These are phyloP conservation scores for Salisapilia sapeloensis DNA, from an alignment of 352 stramenopile species.

Conservation along the genomic window DNA sequence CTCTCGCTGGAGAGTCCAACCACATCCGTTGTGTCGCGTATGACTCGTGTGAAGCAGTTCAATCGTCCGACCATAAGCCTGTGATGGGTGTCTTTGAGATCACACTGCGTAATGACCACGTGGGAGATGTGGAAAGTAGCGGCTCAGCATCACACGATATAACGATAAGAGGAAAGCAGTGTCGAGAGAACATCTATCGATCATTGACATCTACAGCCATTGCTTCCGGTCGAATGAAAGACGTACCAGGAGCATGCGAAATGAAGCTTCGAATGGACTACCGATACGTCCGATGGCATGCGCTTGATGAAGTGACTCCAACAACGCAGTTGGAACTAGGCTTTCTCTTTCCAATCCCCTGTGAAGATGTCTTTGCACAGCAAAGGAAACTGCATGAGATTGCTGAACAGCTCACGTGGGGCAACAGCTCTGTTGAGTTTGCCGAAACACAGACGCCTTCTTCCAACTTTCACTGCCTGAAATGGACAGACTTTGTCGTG, in stretches of 20 bases:
- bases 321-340: constrained; percentile 39
- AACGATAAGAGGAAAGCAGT: constrained; percentile 24
- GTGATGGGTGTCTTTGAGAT: constrained; percentile 52
- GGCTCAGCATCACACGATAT: constrained; percentile 19
- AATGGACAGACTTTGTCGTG: constrained; percentile 60
- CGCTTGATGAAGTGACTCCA: constrained; percentile 19
- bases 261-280: constrained; percentile 51
- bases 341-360: constrained; percentile 62
- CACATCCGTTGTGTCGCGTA: constrained; percentile 52
- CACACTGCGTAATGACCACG: constrained; percentile 34
- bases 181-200: constrained; percentile 24
- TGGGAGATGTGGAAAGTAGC: constrained; percentile 27
- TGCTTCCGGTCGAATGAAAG: constrained; percentile 32
- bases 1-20: constrained; percentile 33
- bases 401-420: constrained; percentile 51
- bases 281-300: constrained; percentile 49
- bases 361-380: constrained; percentile 61
- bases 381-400: constrained; percentile 69
- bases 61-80: constrained; percentile 71
- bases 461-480: constrained; percentile 53
- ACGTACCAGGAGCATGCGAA: constrained; percentile 35
- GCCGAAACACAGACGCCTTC: constrained; percentile 29
- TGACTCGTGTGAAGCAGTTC: constrained; percentile 54
- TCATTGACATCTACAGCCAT: constrained; percentile 3
- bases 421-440: constrained; percentile 11